Evolutionary conservation across 2,329 filamentous ascomycete species (phyloP).

Genomic region (Alternaria viburni): DNA sequence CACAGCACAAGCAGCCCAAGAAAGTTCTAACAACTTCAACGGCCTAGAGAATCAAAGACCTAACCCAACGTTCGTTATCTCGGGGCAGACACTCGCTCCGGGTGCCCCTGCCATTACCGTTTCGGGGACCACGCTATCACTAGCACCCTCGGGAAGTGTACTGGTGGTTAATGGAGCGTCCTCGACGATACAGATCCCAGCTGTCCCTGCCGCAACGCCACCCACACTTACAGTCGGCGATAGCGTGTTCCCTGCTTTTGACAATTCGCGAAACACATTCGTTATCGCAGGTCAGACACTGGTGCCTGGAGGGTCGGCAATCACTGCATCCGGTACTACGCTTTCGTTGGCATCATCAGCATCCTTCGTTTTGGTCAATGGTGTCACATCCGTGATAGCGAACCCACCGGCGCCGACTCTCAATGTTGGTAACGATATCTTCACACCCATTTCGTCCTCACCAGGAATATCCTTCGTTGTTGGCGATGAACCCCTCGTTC

Average conservation of each 20-base stretch:
- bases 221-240: slow-evolving; percentile 25
- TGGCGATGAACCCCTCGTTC: slow-evolving; percentile 43
- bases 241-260: slow-evolving; percentile 31
- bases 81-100: slow-evolving; percentile 47
- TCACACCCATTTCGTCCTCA: slow-evolving; percentile 31
- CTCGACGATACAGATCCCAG: slow-evolving; percentile 41
- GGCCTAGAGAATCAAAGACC: slow-evolving; percentile 1
- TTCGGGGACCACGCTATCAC: slow-evolving; percentile 40
- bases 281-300: slow-evolving; percentile 49
- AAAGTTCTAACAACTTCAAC: background rate
- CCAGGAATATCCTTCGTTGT: slow-evolving; percentile 47
- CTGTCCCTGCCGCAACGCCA: slow-evolving; percentile 15
- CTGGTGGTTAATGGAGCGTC: slow-evolving; percentile 43
- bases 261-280: slow-evolving; percentile 40
- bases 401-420: slow-evolving; percentile 31
- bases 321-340: slow-evolving; percentile 40
- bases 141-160: slow-evolving; percentile 32
- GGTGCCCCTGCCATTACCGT: slow-evolving; percentile 41
- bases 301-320: slow-evolving; percentile 38
- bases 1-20: slow-evolving; percentile 18
- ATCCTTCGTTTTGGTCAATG: slow-evolving; percentile 41
- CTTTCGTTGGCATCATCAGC: slow-evolving; percentile 37
- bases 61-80: slow-evolving; percentile 45
- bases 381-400: slow-evolving; percentile 39
- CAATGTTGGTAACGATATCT: slow-evolving; percentile 34